These are phyloP conservation scores for Prunus padus DNA, from an alignment of 306 rosid genomes.

Conservation along the genomic window DNA sequence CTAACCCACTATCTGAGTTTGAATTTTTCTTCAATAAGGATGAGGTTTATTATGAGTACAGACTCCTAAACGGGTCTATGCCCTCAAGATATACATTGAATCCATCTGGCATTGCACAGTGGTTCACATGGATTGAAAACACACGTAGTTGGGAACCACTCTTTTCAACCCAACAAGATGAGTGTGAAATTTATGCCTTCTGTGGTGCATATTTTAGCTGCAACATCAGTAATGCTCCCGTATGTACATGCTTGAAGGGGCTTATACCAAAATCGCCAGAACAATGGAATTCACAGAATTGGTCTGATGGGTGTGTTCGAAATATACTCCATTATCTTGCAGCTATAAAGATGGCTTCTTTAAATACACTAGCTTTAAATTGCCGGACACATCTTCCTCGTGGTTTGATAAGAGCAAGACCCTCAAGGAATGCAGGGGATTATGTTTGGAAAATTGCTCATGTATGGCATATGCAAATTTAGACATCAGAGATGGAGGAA, in stretches of 20 bases:
- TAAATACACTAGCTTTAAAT: conserved; percentile 26
- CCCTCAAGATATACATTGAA: conserved; percentile 43
- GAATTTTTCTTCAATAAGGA: not conserved
- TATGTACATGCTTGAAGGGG: conserved; percentile 51
- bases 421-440: conserved; percentile 25
- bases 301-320: conserved; percentile 45
- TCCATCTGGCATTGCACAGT: conserved; percentile 9
- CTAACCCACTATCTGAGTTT: no score
- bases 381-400: conserved; percentile 19
- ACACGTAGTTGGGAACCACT: not conserved
- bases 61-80: conserved; percentile 21
- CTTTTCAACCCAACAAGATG: not conserved
- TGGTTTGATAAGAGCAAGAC: conserved; percentile 26
- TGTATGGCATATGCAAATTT: conserved; percentile 46
- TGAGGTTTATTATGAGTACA: conserved; percentile 38
- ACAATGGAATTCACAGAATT: conserved; percentile 24
- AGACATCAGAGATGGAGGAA: conserved; percentile 21
- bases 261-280: conserved; percentile 28
- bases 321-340: conserved; percentile 28
- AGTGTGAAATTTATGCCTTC: conserved; percentile 39
- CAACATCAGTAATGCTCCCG: conserved; percentile 12
- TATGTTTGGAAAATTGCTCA: conserved; percentile 43
- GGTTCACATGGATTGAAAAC: conserved; percentile 14
- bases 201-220: conserved; percentile 51
- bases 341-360: conserved; percentile 27